Evolutionary conservation across 176 grass and related monocot genomes (phyloP), one percentile per base, ranked within the genome.

Genomic region (Pharus latifolius): DNA sequence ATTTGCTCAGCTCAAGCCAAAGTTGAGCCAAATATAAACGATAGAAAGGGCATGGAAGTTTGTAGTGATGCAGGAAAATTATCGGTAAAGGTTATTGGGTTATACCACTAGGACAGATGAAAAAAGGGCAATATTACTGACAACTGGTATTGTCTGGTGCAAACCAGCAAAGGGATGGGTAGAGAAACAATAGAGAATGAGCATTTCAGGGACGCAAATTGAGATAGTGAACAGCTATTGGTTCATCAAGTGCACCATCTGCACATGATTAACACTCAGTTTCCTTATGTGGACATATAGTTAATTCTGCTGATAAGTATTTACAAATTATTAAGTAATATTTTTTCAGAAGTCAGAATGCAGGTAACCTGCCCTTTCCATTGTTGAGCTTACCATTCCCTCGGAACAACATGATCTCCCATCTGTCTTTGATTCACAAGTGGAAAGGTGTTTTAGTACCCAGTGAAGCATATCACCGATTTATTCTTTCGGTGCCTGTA

Each of bases 401-500:
- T 16, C 0, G 6, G 49, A 15, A 56, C 29, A 18, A 10, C 8
- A 23, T 45, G 31, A 46, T 33, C 15, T 43, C 58, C 26, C 20
- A 71, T 72, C 14, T 55, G 17, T 55, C 4, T 33, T 14, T 1
- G 32, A 78, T 20, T n/a, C 3, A 38, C 35, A 16, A 49, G 10
- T 13, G 13, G 24, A 64, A 81, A 49, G 46, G 24, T 58, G 31
- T 33, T 58, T 43, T 58, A 60, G 44, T 38, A 10, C n/a, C n/a
- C 7, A 73, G 24, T 61, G 43, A 51, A 24, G 17, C 32, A 41
- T 35, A 57, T 37, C 22, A 61, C 19, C 46, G 29, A 26, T 69
- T 45, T 73, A 17, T 30, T 35, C 4, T 82, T 83, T 23, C 6
- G 33, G 3, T 63, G 18, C 50, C 38, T 82, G 3, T 66, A 99